Conservation (phyloP, 371 early-diverging fungal genomes). For the Mortierella sp. region DNA sequence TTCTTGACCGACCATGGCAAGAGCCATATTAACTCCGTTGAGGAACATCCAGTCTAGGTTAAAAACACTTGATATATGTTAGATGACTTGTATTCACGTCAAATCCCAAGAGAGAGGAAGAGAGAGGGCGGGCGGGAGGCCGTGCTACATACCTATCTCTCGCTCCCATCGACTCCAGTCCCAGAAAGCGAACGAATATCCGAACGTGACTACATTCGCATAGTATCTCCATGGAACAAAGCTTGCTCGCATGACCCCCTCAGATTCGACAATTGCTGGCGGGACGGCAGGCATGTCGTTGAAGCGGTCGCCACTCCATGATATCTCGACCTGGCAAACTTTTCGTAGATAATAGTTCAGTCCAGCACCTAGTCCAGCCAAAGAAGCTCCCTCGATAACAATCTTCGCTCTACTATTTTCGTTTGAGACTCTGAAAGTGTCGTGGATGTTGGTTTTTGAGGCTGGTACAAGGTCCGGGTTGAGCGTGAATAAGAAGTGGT, state of each 20-base stretch:
- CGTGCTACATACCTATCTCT: conserved; percentile 31
- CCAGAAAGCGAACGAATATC: conserved; percentile 56
- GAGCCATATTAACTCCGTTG: conserved; percentile 52
- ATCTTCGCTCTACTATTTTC: background rate
- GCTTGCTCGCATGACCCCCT: conserved; percentile 31
- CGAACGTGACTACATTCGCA: conserved; percentile 55
- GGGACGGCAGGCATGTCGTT: conserved; percentile 32
- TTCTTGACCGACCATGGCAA: conserved; percentile 51
- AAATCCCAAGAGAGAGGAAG: too few relatives aligned
- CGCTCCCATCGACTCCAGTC: conserved; percentile 56
- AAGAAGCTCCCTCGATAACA: conserved; percentile 26
- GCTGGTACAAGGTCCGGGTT: conserved; percentile 18
- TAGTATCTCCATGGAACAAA: conserved; percentile 57
- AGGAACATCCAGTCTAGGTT: conserved; percentile 54
- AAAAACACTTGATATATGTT: background rate
- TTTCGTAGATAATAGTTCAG: conserved; percentile 46
- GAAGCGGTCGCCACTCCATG: conserved; percentile 53
- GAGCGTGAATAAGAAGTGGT: conserved; percentile 32
- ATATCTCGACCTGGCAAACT: conserved; percentile 50
- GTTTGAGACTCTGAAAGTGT: conserved; percentile 42
- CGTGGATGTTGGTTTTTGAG: conserved; percentile 41
- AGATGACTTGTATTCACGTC: background rate
- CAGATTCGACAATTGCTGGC: conserved; percentile 5
- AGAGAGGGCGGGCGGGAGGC: too few relatives aligned
- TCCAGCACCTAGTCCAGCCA: conserved; percentile 45